Evolutionary conservation across 2,329 filamentous ascomycete species (phyloP), one percentile per base, ranked within the genome.

Genomic region (Arachnomyces sp.): DNA sequence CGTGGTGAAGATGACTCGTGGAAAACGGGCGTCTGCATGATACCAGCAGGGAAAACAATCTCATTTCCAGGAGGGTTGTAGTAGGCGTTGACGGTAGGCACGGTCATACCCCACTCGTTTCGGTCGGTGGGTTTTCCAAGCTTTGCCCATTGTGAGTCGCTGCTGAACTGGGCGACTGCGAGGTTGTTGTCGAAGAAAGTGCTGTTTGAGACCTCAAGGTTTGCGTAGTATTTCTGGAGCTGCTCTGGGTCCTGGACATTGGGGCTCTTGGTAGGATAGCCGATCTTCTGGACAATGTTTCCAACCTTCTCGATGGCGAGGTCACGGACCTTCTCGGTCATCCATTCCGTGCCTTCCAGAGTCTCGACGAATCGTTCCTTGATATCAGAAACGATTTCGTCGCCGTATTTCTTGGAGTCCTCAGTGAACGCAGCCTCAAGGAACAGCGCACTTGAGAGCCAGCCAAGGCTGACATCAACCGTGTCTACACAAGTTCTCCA

Each of bases 381-480:
- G 55, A 87, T 81, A 47, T 84, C 78, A 7, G 73, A 73, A n/a
- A 85, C 74, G 48, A 88, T 79, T 39, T 77, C 71, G 43, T 84
- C 77, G 12, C 80, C 80, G 34, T 83, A 74, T 3, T 74, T 62
- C 54, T 83, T 82, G 0, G 79, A 79, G 14, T 77, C 72, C 9
- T 79, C 71, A 0, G 79, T 77, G 51, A 85, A 86, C 1, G 79
- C 72, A 36, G 76, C 76, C 45, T 84, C 74, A 2, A 85, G 70
- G 47, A 80, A 87, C 63, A 85, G 84, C 15, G 79, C 75, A 53
- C 79, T 81, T 12, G 84, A 62, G 36, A 82, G 79, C 80, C 81
- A 85, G 2, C 74, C 74, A 15, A 85, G 57, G 4, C 73, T 72
- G 15, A 60, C 56, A 46, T 82, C 77, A 4, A 81, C 69, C 28